Evolutionary conservation across 495 filamentous ascomycete genomes (phyloP), one percentile per base, ranked within the genome.

Genomic region (Coniosporium apollinis): DNA sequence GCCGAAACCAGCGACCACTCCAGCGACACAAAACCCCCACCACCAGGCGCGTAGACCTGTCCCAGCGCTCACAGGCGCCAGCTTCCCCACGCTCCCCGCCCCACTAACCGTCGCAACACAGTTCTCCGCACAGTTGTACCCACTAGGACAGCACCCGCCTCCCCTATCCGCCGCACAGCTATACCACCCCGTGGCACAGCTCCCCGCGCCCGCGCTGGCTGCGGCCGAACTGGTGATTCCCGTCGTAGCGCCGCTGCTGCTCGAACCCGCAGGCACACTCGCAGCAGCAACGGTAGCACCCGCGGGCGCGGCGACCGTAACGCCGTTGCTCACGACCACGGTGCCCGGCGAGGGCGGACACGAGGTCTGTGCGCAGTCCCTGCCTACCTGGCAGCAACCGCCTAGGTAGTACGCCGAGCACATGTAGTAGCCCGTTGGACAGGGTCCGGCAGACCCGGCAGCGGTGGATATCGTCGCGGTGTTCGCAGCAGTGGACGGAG

Each of bases 341-440:
- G 58, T 64, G 1, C 59, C 65, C 21, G 57, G 35, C 3, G 45
- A 22, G 4, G 47, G 30, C 3, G 48, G 48, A 65, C 85, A 73
- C 49, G 74, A 51, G 40, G 85, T 66, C 49, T 72, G 56, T 51
- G 75, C 73, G 55, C 87, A 94, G 55, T 91, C 64, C 19, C 85
- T 70, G 1, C 82, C 85, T 4, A 80, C 80, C 17, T 74, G 78
- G 55, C 82, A 89, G 56, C 82, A 89, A 3, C 80, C 80, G 30
- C 73, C 74, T 2, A 70, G 65, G 38, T 79, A 72, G 33, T 68
- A 64, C 1, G 69, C 69, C 30, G 64, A 67, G 50, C 79, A 76
- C 34, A 72, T 67, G 56, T 89, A 89, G 61, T 81, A 82, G 1
- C 80, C 74, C 0, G 72, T 69, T 10, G 84, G 79, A 44, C 76